Conservation (phyloP, 345 rosid genomes). For the Hypericum perforatum region DNA sequence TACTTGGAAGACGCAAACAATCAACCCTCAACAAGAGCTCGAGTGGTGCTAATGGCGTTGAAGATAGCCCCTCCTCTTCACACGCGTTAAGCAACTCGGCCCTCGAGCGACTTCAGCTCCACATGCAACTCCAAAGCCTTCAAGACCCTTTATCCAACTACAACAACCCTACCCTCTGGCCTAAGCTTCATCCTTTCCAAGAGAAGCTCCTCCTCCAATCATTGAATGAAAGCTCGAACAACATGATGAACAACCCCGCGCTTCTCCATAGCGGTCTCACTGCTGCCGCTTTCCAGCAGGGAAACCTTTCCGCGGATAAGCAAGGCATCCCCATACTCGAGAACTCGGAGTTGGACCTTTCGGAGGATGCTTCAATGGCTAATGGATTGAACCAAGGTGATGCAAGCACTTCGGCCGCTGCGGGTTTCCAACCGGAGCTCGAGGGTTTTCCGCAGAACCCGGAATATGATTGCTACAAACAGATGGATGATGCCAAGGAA, state of each 20-base stretch:
- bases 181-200: conserved; percentile 57
- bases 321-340: too few relatives aligned
- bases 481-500: conserved; percentile 31
- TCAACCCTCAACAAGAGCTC: conserved; percentile 12
- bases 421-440: conserved; percentile 30
- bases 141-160: conserved; percentile 52
- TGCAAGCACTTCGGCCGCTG: conserved; percentile 8
- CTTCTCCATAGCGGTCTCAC: conserved; percentile 13
- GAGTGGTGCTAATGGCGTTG: conserved; percentile 10
- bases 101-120: conserved; percentile 83
- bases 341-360: too few relatives aligned
- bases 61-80: conserved; percentile 24
- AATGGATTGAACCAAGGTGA: conserved; percentile 10
- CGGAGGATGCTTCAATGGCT: neutral
- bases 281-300: conserved; percentile 14
- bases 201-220: conserved; percentile 36
- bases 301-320: neutral
- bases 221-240: conserved; percentile 17
- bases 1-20: too few relatives aligned
- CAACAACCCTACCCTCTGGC: conserved; percentile 61
- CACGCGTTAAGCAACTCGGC: conserved; percentile 62
- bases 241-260: neutral
- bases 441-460: conserved; percentile 27
- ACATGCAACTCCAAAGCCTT: conserved; percentile 77
- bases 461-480: conserved; percentile 48